These are phyloP conservation scores for Sphagnum magellanicum DNA, from an alignment of 228 moss, liverwort and hornwort species.

Conservation along the genomic window DNA sequence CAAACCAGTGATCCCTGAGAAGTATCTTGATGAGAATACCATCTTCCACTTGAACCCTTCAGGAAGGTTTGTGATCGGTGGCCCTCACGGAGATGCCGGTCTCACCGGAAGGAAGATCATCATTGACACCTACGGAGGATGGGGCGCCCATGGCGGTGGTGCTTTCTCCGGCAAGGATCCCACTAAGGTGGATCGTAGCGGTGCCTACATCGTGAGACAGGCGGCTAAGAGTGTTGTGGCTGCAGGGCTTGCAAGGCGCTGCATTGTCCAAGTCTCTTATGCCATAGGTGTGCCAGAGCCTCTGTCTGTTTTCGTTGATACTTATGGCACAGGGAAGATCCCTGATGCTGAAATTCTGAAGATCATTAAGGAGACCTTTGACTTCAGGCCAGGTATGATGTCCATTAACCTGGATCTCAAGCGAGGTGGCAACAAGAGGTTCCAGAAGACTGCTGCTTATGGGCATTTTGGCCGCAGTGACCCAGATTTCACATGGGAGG, in stretches of 20 bases:
- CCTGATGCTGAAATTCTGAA: conserved; percentile 34
- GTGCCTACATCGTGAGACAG: conserved; percentile 10
- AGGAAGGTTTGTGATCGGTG: conserved; percentile 73
- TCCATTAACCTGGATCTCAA: conserved; percentile 60
- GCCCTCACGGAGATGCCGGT: conserved; percentile 75
- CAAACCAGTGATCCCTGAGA: not conserved
- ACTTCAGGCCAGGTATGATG: conserved; percentile 73
- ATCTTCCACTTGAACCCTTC: conserved; percentile 81
- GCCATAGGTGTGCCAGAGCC: conserved; percentile 69
- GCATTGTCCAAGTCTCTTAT: conserved; percentile 50
- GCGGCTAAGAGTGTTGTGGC: conserved; percentile 20
- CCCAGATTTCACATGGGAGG: conserved; percentile 75
- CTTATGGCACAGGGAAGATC: conserved; percentile 60
- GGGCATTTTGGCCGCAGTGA: conserved; percentile 74
- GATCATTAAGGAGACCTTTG: conserved; percentile 57
- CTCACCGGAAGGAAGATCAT: conserved; percentile 86
- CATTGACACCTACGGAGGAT: conserved; percentile 9
- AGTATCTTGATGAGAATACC: conserved; percentile 10
- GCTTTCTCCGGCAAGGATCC: conserved; percentile 39
- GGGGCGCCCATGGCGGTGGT: too few species aligned
- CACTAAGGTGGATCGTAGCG: conserved; percentile 78
- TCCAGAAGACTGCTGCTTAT: conserved; percentile 68
- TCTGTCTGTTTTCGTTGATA: conserved; percentile 66
- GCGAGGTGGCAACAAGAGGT: conserved; percentile 59
- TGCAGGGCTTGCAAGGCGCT: conserved; percentile 27